Evolutionary conservation across 73 alveolate genomes (phyloP), one percentile per base, ranked within the genome.

Genomic region (Halteria grandinella): DNA sequence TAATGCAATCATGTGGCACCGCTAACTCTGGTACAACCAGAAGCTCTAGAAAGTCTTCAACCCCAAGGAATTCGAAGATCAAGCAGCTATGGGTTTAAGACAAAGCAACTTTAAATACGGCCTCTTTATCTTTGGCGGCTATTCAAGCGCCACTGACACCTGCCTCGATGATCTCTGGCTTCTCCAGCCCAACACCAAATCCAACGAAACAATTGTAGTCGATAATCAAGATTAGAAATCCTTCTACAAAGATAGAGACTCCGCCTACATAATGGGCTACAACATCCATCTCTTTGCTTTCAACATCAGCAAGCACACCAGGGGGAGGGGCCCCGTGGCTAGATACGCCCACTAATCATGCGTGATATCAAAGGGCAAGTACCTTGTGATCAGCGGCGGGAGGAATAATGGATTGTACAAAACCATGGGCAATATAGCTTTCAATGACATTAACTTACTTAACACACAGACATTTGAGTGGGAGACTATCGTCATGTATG

Each of bases 401-500:
- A 66, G 80, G 41, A 66, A 66, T 43, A 66, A 66, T 45, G 43
- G 41, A 23, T 36, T 66, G 6, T 66, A 44, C 34, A 66, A 66
- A 24, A 66, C 43, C 18, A 20, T 66, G 24, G 47, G 47, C 31
- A 66, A 66, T 25, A 66, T 66, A 12, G 80, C 80, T 44, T 21
- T 66, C 17, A 66, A 66, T 27, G 80, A 66, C 31, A 66, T 66
- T 18, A 45, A 66, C 66, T 41, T 66, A 4, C 45, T 66, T 36
- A 66, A 66, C 32, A 66, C 66, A 12, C 5, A 7, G 32, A 44
- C 25, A 4, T 66, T 66, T 25, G 64, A 66, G 21, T 66, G 80
- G 80, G 80, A 66, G 51, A 66, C 80, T 25, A 18, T 66, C 23
- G 80, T 66, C 8, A 21, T 66, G 5, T 66, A 44, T 66, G 80